Conservation (phyloP, 2,329 filamentous ascomycete species). For the Exophiala aquamarina region DNA sequence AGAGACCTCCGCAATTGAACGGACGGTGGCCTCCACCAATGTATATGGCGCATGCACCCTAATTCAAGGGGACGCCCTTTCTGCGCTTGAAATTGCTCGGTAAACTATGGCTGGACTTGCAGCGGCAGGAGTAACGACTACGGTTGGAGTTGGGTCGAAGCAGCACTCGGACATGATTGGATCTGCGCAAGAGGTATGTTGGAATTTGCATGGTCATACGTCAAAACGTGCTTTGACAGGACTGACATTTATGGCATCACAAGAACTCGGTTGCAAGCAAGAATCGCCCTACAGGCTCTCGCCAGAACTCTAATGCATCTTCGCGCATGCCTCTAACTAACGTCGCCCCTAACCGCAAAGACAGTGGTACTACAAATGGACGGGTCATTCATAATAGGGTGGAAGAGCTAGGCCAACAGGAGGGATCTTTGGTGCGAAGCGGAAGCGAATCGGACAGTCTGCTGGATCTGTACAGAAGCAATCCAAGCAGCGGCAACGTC, state of each 20-base stretch:
- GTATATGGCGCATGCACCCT: conserved; percentile 22
- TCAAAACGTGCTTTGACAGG: background rate
- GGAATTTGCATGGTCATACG: background rate
- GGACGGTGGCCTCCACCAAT: conserved; percentile 2
- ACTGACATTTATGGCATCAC: conserved; percentile 15
- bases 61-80: conserved; percentile 13
- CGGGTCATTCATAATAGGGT: conserved; percentile 24
- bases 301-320: conserved; percentile 18
- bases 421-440: conserved; percentile 34
- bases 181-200: conserved; percentile 20
- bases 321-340: conserved; percentile 21
- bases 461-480: conserved; percentile 37
- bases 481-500: conserved; percentile 25
- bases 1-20: too few relatives aligned
- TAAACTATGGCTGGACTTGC: conserved; percentile 18
- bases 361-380: conserved; percentile 15
- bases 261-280: conserved; percentile 20
- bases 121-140: conserved; percentile 14
- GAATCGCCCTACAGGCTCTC: conserved; percentile 12
- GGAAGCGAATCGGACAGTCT: conserved; percentile 41
- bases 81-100: conserved; percentile 7
- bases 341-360: conserved; percentile 24
- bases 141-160: conserved; percentile 14
- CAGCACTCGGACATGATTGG: conserved; percentile 13
- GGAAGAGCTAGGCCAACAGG: conserved; percentile 33